Conservation (phyloP, 2,329 filamentous ascomycete species). For the Aspergillus fumigatus region DNA sequence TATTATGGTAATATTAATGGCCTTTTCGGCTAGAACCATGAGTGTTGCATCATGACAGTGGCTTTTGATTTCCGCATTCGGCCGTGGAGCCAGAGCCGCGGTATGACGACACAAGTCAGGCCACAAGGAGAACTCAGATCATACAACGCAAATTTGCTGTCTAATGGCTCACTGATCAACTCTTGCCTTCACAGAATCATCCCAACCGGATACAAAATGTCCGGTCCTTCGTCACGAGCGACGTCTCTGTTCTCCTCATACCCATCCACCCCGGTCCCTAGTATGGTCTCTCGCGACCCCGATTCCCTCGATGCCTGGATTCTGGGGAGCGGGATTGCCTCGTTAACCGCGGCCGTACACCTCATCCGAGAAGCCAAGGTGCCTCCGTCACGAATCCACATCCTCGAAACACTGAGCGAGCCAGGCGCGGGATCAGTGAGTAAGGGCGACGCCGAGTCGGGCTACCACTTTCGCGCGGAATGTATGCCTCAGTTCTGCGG, state of each 20-base stretch:
- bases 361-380: slow-evolving; percentile 33
- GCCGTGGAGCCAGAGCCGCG: too few species aligned
- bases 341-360: slow-evolving; percentile 33
- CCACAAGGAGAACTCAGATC: not conserved
- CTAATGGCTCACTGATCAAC: not conserved
- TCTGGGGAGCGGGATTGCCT: slow-evolving; percentile 33
- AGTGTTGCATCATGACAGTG: not conserved
- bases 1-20: too few species aligned
- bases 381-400: slow-evolving; percentile 29
- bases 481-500: slow-evolving; percentile 33
- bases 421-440: slow-evolving; percentile 29
- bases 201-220: not conserved
- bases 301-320: slow-evolving; percentile 28
- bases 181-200: not conserved
- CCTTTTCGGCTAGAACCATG: not conserved
- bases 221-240: not conserved
- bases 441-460: slow-evolving; percentile 25
- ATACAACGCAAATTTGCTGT: not conserved
- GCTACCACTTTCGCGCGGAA: slow-evolving; percentile 35
- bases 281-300: slow-evolving; percentile 19
- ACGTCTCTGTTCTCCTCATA: not conserved
- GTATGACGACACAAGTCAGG: not conserved
- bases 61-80: not conserved
- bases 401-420: slow-evolving; percentile 28
- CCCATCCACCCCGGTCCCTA: not conserved